A percentile compares a stretch with the other conserved stretches of the same genome.
Evolutionary conservation across 257 asterid genomes (phyloP).

Genomic region (Solanum chiquidenum): DNA sequence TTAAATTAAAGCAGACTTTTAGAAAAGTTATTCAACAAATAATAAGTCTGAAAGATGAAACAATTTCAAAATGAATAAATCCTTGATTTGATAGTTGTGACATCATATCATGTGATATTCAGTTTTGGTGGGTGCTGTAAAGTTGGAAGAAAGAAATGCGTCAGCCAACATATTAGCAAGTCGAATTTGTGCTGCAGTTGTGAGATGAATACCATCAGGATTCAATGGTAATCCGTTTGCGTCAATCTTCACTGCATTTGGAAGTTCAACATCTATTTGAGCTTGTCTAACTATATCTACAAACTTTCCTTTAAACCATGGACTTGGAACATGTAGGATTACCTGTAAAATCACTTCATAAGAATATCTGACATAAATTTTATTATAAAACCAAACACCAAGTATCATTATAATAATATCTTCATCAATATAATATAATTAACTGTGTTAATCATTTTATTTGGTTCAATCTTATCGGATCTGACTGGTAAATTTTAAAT

Average conservation of each 20-base stretch:
- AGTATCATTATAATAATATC: background rate
- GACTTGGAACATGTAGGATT: background rate
- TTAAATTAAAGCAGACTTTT: background rate
- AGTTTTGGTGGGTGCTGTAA: background rate
- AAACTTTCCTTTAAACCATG: background rate
- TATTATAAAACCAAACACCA: background rate
- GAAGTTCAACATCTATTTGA: background rate
- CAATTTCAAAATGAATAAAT: background rate
- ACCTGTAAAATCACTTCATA: background rate
- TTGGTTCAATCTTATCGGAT: background rate
- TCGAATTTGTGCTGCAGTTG: background rate
- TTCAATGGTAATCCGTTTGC: background rate
- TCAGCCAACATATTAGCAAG: background rate
- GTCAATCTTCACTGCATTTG: background rate
- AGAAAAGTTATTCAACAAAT: background rate
- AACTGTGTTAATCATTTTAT: no score
- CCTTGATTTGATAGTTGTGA: background rate
- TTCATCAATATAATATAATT: background rate
- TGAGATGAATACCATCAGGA: conserved; percentile 1
- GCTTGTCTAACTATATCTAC: background rate
- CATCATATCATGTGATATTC: background rate
- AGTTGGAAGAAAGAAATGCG: background rate
- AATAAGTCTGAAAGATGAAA: background rate
- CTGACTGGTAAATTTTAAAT: no score
- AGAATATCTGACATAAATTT: background rate